Evolutionary conservation across 1,284 basidiomycete species (phyloP), one percentile per base, ranked within the genome.

Genomic region (Pseudozyma flocculosa): DNA sequence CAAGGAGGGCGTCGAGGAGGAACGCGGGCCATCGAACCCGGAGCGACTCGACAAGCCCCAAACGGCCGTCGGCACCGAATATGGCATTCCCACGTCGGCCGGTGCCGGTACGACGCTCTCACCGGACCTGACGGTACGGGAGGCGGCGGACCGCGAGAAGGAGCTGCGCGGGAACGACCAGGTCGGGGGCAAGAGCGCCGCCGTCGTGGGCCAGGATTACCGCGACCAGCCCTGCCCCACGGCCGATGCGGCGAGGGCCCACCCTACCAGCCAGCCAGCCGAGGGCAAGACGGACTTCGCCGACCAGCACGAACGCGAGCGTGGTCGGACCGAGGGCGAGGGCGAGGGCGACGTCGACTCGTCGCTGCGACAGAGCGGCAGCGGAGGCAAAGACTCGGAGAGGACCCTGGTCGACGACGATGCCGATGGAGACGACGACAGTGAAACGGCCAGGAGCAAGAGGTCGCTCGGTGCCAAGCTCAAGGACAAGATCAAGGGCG

Each of bases 101-200:
- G 68, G 68, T 5, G 48, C 46, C 2, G 68, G 56, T 3, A 64
- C 57, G 10, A 68, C 65, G 10, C 41, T 61, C 10, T 64, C 61
- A 1, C 54, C 57, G 3, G 68, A 70, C 39, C 39, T 54, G 17
- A 50, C 54, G 22, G 54, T 59, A 0, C 18, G 44, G 7, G 21
- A 32, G 1, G 64, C 68, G 2, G 17, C 48, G 3, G 32, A 50
- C 2, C 46, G 54, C 15, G 37, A 45, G 7, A 17, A 46, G 5
- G 22, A n/a, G 1, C 9, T 34, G 11, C 15, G 11, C 32, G 15
- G 4, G 7, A 17, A 5, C 11, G 14, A 17, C 32, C 7, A 14
- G 10, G 15, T 17, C 32, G 32, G 32, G 7, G 32, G 21, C 13
- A 23, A 48, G 21, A 18, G 36, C 15, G 32, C 8, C 8, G 66